Evolutionary conservation across 768 basidiomycete genomes (phyloP).

Genomic region (Lenzites betulinus): DNA sequence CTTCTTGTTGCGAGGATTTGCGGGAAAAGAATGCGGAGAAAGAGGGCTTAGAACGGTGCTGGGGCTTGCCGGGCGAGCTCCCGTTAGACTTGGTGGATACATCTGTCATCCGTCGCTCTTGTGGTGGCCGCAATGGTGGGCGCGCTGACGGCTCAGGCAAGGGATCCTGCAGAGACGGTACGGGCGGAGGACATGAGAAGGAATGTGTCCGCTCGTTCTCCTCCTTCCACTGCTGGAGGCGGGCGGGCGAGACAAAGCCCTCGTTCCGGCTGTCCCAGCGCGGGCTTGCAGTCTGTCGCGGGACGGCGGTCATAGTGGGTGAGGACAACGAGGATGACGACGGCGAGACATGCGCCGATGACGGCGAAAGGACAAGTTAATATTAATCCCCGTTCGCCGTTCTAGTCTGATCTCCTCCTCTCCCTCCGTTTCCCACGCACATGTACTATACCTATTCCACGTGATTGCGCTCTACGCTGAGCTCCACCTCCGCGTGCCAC

Average conservation of each 20-base stretch:
- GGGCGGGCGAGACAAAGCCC: slow-evolving; percentile 39
- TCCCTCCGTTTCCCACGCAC: too few relatives aligned
- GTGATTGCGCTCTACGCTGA: neutral
- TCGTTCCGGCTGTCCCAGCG: slow-evolving; percentile 41
- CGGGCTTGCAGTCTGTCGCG: slow-evolving; percentile 29
- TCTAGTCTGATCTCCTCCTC: too few relatives aligned
- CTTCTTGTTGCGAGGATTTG: slow-evolving; percentile 15
- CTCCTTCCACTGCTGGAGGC: slow-evolving; percentile 36
- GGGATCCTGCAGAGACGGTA: slow-evolving; percentile 18
- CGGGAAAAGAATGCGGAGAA: slow-evolving; percentile 24
- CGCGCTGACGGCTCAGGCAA: slow-evolving; percentile 5
- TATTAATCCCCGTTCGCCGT: too few relatives aligned
- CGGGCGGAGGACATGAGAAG: slow-evolving; percentile 17
- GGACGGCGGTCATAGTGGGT: slow-evolving; percentile 22
- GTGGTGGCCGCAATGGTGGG: slow-evolving; percentile 9
- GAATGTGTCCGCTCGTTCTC: slow-evolving; percentile 31
- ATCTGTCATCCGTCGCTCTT: slow-evolving; percentile 2
- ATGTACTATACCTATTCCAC: neutral
- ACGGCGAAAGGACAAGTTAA: too few relatives aligned
- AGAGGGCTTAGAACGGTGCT: slow-evolving; percentile 19
- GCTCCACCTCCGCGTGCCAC: slow-evolving; percentile 3
- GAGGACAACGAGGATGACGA: neutral
- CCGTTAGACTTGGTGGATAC: neutral
- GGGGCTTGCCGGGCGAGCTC: slow-evolving; percentile 8
- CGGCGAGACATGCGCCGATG: slow-evolving; percentile 8